Evolutionary conservation across 2,329 filamentous ascomycete species (phyloP).

Genomic region (Aureobasidium uvarum): DNA sequence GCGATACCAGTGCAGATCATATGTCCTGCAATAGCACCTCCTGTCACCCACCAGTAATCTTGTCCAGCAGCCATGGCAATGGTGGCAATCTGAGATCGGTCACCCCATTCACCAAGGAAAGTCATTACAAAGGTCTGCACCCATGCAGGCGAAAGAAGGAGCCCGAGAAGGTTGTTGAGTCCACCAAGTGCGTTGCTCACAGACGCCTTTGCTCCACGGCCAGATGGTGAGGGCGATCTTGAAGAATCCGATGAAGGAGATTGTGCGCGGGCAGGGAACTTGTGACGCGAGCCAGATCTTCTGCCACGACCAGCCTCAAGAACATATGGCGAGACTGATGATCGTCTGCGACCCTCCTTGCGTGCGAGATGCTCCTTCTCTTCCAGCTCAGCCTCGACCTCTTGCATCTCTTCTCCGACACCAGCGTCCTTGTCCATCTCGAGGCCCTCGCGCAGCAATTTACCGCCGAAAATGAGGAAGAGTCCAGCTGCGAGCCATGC

Average conservation of each 20-base stretch:
- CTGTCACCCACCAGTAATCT: slow-evolving; percentile 98
- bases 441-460: slow-evolving; percentile 70
- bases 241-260: slow-evolving; percentile 25
- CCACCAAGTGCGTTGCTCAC: slow-evolving; percentile 59
- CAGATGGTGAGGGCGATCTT: slow-evolving; percentile 23
- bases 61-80: slow-evolving; percentile 98
- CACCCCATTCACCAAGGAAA: slow-evolving; percentile 97
- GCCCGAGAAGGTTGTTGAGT: slow-evolving; percentile 78
- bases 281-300: slow-evolving; percentile 58
- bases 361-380: slow-evolving; percentile 81
- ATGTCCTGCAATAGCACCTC: slow-evolving; percentile 83
- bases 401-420: slow-evolving; percentile 94
- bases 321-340: slow-evolving; percentile 66
- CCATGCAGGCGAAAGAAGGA: slow-evolving; percentile 93
- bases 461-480: slow-evolving; percentile 71
- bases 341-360: slow-evolving; percentile 61
- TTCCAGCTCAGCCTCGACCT: slow-evolving; percentile 90
- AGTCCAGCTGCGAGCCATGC: slow-evolving; percentile 80
- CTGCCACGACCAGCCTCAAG: slow-evolving; percentile 77
- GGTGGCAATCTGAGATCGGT: slow-evolving; percentile 95
- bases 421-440: slow-evolving; percentile 87
- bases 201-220: slow-evolving; percentile 38
- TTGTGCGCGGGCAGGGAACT: slow-evolving; percentile 30
- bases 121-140: slow-evolving; percentile 99
- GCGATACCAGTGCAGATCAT: slow-evolving; percentile 86